phyloP scores from a whole-genome alignment of 2,329 filamentous ascomycete genomes.

The Saccharata proteae region DNA sequence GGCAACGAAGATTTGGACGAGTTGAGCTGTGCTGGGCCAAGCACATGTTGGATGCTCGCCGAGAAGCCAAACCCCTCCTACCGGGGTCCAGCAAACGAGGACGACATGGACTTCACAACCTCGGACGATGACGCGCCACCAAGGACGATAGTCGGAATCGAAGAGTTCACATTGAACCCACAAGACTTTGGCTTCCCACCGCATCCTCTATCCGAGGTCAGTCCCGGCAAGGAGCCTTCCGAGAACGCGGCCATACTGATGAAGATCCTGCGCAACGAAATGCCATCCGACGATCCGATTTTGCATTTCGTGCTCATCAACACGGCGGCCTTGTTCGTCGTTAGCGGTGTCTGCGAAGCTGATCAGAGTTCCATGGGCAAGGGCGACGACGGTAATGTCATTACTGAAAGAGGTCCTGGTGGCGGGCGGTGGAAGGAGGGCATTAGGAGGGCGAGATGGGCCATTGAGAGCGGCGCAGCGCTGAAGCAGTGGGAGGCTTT shows the following conservation, averaged over 20 bases:
- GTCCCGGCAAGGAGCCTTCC: slow-evolving; percentile 69
- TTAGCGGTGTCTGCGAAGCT: slow-evolving; percentile 75
- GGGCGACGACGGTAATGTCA: slow-evolving; percentile 68
- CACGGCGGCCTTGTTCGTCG: slow-evolving; percentile 75
- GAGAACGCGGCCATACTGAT: slow-evolving; percentile 82
- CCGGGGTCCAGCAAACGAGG: slow-evolving; percentile 15
- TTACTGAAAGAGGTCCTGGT: slow-evolving; percentile 71
- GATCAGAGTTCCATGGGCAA: slow-evolving; percentile 68
- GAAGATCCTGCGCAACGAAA: slow-evolving; percentile 60
- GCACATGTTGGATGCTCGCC: slow-evolving; percentile 75
- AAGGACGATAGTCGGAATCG: slow-evolving; percentile 44
- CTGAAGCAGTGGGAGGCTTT: slow-evolving; percentile 72
- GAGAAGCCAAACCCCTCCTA: slow-evolving; percentile 37
- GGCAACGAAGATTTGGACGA: slow-evolving; percentile 93
- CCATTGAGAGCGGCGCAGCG: slow-evolving; percentile 76
- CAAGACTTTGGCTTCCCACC: slow-evolving; percentile 73
- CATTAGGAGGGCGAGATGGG: slow-evolving; percentile 75
- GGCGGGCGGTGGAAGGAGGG: slow-evolving; percentile 93
- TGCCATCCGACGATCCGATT: slow-evolving; percentile 68
- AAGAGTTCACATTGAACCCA: slow-evolving; percentile 67
- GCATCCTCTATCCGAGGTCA: slow-evolving; percentile 67
- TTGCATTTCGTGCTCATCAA: slow-evolving; percentile 92
- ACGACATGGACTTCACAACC: slow-evolving; percentile 31
- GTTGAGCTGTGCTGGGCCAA: slow-evolving; percentile 78
- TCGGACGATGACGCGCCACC: slow-evolving; percentile 27